Base-by-base conservation (phyloP, 495 filamentous ascomycete species). In the Massariosphaeria phaeospora region DNA sequence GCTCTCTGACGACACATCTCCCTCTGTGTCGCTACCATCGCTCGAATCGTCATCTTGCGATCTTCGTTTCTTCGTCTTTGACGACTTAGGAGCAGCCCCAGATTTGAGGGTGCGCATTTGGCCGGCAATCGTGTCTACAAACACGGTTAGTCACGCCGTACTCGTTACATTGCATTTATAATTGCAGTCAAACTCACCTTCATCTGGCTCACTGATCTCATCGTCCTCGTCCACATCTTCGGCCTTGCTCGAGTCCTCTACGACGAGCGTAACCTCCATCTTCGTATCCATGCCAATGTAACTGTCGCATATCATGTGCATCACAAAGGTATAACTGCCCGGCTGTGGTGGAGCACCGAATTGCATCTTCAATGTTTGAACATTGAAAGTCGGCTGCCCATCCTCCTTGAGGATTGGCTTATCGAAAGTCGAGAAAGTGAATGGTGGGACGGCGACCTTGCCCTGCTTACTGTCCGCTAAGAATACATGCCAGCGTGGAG, bases 141-240 rank as follows among this genome's bases (percentile, higher is more conserved):
- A 40, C n/a, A 44, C n/a, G 24, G 46, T 51, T 23, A 48, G 45
- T 56, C 25, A 56, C 11, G 43, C 20, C 17, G 10, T 24, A 24
- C 42, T 3, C 39, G 3, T 56, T 23, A 27, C 29, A 35, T 30
- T 29, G 2, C 29, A 52, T 25, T 10, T 50, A n/a, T 9, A 49
- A n/a, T 36, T 25, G 46, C 27, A 27, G 26, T 20, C 26, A 35
- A 36, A 72, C 82, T 75, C 76, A 95, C 93, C 93, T 75, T 96
- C 93, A 66, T 97, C 93, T 8, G 94, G 91, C 69, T 98, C 93
- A 68, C 88, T 94, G 59, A 96, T 96, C 63, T 96, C 91, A 63
- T 96, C 93, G 55, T 89, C 87, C 13, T 84, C 86, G 33, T 81
- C 80, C 65, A 95, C 81, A 47, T 83, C 81, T 26, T 78, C 83